Percentiles rank a stretch among this genome's conserved stretches.
These are phyloP conservation scores for Hydnomerulius pinastri DNA, from an alignment of 768 basidiomycete genomes.

Conservation along the genomic window DNA sequence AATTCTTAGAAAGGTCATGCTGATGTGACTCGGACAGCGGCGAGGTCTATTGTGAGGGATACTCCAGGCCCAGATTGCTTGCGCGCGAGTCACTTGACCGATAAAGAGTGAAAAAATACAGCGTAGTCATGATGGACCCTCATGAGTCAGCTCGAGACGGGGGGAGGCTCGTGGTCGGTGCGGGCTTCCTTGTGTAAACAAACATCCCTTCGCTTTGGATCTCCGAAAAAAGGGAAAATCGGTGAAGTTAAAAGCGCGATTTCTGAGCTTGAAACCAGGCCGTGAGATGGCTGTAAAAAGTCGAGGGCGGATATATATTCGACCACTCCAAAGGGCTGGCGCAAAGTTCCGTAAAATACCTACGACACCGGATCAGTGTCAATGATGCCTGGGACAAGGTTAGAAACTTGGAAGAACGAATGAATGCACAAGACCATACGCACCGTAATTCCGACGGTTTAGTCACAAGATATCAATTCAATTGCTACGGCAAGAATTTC, in stretches of 20 bases:
- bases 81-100: no score
- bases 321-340: background rate
- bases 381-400: slow-evolving; percentile 21
- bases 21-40: no score
- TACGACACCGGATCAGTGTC: slow-evolving; percentile 16
- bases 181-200: slow-evolving; percentile 3
- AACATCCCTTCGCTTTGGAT: slow-evolving; percentile 4
- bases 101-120: background rate
- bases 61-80: no score
- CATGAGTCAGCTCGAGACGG: slow-evolving; percentile 14
- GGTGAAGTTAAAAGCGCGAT: background rate
- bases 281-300: slow-evolving; percentile 12
- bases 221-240: slow-evolving; percentile 1
- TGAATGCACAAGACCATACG: slow-evolving; percentile 10
- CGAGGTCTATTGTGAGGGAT: no score
- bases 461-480: slow-evolving; percentile 23
- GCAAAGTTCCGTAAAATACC: background rate
- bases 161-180: background rate
- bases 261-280: slow-evolving; percentile 15
- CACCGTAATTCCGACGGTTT: slow-evolving; percentile 27
- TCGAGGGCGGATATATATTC: background rate
- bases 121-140: background rate
- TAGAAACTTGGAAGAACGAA: slow-evolving; percentile 8
- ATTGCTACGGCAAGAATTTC: slow-evolving; percentile 19
- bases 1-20: no score